Conservation (phyloP, 1,284 basidiomycete genomes). For the Trichosporon sp. region DNA sequence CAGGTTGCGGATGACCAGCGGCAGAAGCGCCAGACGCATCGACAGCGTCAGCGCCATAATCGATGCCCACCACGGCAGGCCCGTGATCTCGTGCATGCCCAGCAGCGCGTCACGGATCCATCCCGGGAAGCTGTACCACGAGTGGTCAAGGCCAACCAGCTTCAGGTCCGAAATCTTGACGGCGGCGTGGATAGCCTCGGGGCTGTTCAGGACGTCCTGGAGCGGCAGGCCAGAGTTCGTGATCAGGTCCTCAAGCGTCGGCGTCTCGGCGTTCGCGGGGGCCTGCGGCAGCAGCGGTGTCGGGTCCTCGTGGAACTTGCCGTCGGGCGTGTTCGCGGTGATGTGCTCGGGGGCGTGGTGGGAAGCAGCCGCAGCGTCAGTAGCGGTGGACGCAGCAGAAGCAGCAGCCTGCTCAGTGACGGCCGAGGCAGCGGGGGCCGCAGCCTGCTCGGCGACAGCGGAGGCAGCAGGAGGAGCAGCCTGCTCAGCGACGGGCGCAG, state of each 20-base stretch:
- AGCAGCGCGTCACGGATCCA: slow-evolving; percentile 65
- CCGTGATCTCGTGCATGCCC: slow-evolving; percentile 65
- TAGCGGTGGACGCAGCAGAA: neutral
- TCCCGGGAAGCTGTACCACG: slow-evolving; percentile 57
- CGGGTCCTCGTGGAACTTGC: slow-evolving; percentile 25
- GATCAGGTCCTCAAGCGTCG: slow-evolving; percentile 44
- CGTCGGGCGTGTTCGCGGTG: slow-evolving; percentile 20
- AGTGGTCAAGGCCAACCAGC: slow-evolving; percentile 65
- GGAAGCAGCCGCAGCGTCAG: slow-evolving; percentile 1
- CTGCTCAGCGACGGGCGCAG: neutral
- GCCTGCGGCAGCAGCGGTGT: slow-evolving; percentile 35
- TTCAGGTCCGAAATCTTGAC: slow-evolving; percentile 74
- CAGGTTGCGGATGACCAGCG: slow-evolving; percentile 62
- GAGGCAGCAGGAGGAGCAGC: slow-evolving; percentile 4
- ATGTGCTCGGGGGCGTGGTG: slow-evolving; percentile 14
- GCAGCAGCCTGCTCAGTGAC: slow-evolving; percentile 3
- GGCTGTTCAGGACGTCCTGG: slow-evolving; percentile 43
- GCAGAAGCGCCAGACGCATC: slow-evolving; percentile 66
- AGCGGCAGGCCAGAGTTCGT: slow-evolving; percentile 37
- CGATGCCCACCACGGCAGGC: slow-evolving; percentile 79
- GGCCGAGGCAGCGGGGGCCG: neutral
- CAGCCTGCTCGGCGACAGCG: neutral
- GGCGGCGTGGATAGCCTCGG: slow-evolving; percentile 45
- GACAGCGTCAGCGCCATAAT: slow-evolving; percentile 68
- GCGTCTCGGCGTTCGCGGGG: slow-evolving; percentile 31